phyloP scores from a whole-genome alignment of 192 early-diverging fungal genomes.

The Podochytrium sp. region DNA sequence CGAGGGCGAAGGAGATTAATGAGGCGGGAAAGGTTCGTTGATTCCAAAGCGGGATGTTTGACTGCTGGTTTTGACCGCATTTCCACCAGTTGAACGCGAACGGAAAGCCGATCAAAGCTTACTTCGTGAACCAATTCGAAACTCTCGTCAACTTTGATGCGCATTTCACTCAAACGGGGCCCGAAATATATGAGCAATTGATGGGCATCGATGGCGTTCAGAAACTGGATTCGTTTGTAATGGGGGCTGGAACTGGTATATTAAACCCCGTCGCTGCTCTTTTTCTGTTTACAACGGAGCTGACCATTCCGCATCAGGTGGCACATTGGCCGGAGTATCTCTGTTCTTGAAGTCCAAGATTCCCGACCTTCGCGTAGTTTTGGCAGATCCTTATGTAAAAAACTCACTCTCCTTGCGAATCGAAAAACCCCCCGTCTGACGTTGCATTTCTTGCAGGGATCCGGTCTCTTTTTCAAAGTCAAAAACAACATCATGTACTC shows the following conservation, averaged over 20 bases:
- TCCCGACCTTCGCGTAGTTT: conserved; percentile 64
- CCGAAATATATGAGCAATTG: conserved; percentile 85
- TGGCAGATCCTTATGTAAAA: conserved; percentile 81
- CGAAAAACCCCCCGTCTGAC: too few relatives aligned
- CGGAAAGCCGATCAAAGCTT: conserved; percentile 47
- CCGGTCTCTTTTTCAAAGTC: conserved; percentile 89
- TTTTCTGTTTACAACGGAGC: background rate
- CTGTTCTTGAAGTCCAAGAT: conserved; percentile 76
- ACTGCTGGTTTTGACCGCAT: background rate
- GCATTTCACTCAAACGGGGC: conserved; percentile 83
- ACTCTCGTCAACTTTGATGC: conserved; percentile 78
- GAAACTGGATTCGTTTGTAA: conserved; percentile 77
- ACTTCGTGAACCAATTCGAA: conserved; percentile 96
- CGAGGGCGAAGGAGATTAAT: conserved; percentile 73
- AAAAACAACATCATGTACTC: conserved; percentile 92
- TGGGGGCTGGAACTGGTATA: conserved; percentile 72
- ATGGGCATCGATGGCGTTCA: conserved; percentile 43
- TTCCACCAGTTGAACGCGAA: conserved; percentile 17
- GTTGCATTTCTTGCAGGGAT: conserved; percentile 59
- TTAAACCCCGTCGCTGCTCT: background rate
- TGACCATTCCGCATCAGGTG: conserved; percentile 70
- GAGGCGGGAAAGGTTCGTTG: conserved; percentile 4
- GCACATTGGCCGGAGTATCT: conserved; percentile 90
- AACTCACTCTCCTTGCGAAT: too few relatives aligned
- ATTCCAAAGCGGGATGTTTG: background rate